These are phyloP conservation scores for Lyophyllum semitale DNA, from an alignment of 768 basidiomycete species.

Conservation along the genomic window DNA sequence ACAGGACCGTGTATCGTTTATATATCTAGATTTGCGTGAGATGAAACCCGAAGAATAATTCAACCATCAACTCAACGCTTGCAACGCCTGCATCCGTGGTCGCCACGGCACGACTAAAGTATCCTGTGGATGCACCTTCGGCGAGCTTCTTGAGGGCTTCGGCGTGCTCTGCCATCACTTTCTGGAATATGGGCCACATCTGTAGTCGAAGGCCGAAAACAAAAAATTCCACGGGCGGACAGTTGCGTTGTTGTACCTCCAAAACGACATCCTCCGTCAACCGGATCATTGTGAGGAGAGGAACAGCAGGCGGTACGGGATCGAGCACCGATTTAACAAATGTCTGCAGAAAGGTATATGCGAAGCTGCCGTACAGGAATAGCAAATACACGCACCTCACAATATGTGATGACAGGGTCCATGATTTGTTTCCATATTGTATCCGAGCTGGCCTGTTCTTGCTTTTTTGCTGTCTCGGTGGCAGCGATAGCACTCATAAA, in stretches of 20 bases:
- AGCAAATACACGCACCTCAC: constrained; percentile 51
- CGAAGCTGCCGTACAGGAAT: background rate
- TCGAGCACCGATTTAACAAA: constrained; percentile 73
- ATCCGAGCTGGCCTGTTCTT: constrained; percentile 60
- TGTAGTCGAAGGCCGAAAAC: constrained; percentile 79
- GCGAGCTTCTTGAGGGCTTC: constrained; percentile 83
- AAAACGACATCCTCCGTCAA: constrained; percentile 79
- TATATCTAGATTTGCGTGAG: constrained; percentile 51
- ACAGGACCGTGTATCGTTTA: constrained; percentile 75
- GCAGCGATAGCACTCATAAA: constrained; percentile 35
- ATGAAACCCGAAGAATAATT: constrained; percentile 8
- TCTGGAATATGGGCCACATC: constrained; percentile 95
- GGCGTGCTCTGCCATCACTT: constrained; percentile 80
- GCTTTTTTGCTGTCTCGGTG: constrained; percentile 46
- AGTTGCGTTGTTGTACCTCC: constrained; percentile 76
- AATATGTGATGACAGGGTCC: constrained; percentile 88
- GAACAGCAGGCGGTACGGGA: constrained; percentile 70
- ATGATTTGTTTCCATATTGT: constrained; percentile 89
- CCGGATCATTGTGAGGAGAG: constrained; percentile 89
- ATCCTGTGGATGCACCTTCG: constrained; percentile 65
- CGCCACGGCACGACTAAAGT: constrained; percentile 58
- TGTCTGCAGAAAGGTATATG: constrained; percentile 39
- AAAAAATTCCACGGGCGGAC: constrained; percentile 79
- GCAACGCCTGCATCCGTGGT: constrained; percentile 73
- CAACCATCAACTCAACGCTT: constrained; percentile 44